Evolutionary conservation across 2,329 filamentous ascomycete species (phyloP), one percentile per base, ranked within the genome.

Genomic region (Fragosphaeria purpurea): DNA sequence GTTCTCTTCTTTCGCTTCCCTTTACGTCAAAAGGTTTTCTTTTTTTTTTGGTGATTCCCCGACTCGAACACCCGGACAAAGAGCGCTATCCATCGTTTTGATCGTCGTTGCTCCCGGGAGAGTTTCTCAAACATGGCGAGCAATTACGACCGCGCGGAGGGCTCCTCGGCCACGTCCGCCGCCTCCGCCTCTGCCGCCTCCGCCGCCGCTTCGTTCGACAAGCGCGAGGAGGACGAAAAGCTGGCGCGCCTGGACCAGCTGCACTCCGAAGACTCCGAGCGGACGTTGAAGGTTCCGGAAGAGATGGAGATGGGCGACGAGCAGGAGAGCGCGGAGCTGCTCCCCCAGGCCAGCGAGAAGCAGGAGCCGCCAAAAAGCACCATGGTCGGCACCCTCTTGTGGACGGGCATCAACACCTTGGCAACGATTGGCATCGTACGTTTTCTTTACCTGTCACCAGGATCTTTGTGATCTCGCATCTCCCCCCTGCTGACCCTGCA

Each of bases 361-460:
- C 50, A 62, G 6, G 59, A 66, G 54, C 63, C 67, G 10, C 53
- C 65, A 7, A 58, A 64, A 37, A 62, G 66, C 53, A 54, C 61
- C 37, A 66, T 70, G 45, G 58, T 57, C 33, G 65, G 69, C 40
- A 66, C 70, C 4, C 50, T 75, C 22, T 62, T 73, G 48, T 83
- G 80, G 79, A 82, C 81, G 65, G 58, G 67, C 41, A 68, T 82
- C 59, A 83, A 83, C 60, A 82, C 77, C 12, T 53, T 82, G 55
- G 78, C 80, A 3, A 83, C 80, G 1, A 76, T 83, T 51, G 76
- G 76, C 44, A 83, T 83, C 60, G 79, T 81, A 68, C 60, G 72
- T 63, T 22, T 22, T 22, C 3, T 22, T 22, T 22, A 3, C 22
- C 22, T 22, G 22, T 22, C 22, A 22, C 22, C 22, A 22, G 22